Evolutionary conservation across 176 grass and related monocot genomes (phyloP), one percentile per base, ranked within the genome.

Genomic region (Thinopyrum elongatum): DNA sequence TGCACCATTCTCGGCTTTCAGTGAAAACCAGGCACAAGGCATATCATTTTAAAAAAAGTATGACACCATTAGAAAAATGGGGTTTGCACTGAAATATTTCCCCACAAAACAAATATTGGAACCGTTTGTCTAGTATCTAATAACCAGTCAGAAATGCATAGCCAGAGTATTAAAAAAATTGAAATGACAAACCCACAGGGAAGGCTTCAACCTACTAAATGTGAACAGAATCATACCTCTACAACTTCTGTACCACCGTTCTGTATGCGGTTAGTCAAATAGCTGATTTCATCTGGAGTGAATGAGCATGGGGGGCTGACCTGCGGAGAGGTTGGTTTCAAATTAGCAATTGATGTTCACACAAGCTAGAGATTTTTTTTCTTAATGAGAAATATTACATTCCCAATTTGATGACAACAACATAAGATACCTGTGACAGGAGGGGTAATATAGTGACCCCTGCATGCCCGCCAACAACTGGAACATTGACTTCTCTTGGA

Each of bases 191-290:
- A 29, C 26, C 4, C 2, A 47, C 64, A 41, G 9, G 25, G 9
- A 39, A 44, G 2, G 26, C 11, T 70, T 76, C 14, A 73, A 51
- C 34, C 17, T 39, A 41, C 7, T 29, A 46, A 79, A 49, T 75
- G 30, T 65, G 80, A 55, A 92, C 7, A 80, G 26, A 71, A 74
- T 49, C 57, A 79, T 93, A 96, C 97, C 97, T 99, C 97, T 49
- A 99, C 97, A 76, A 99, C 97, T 94, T 99, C 92, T 69, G 97
- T 99, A 21, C 97, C 97, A 42, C 97, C 97, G 88, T 99, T 96
- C 76, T 99, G 97, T 74, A 96, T 99, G 84, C 97, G 92, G 68
- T 94, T 82, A 22, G 94, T 99, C 82, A 99, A 85, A 80, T 94
- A 93, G 60, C 67, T 86, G 80, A 90, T 72, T 93, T 99, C 97